These are phyloP conservation scores for Daldinia loculata DNA, from an alignment of 495 filamentous ascomycete genomes.

Conservation along the genomic window DNA sequence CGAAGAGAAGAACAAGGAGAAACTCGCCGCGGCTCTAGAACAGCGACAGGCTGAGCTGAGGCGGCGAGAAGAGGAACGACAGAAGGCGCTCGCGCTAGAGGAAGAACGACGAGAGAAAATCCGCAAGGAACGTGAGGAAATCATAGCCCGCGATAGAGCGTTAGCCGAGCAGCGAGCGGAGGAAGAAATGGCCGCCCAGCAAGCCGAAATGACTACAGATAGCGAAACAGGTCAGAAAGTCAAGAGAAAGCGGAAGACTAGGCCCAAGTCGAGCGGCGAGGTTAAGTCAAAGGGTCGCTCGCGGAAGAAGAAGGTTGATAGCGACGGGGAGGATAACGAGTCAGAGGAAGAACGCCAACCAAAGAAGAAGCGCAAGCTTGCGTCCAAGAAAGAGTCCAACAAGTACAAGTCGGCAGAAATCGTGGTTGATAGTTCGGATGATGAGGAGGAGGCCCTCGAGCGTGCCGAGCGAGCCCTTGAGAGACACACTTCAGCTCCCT, in stretches of 20 bases:
- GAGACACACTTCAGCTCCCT: conserved; percentile 37
- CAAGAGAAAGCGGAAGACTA: conserved; percentile 71
- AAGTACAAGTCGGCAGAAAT: conserved; percentile 86
- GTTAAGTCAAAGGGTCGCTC: conserved; percentile 52
- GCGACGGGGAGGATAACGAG: conserved; percentile 62
- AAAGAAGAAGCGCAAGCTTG: conserved; percentile 69
- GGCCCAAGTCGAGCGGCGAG: conserved; percentile 56
- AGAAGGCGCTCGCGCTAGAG: conserved; percentile 69
- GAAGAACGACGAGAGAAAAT: conserved; percentile 78
- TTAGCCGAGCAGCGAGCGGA: conserved; percentile 73
- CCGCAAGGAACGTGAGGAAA: conserved; percentile 79
- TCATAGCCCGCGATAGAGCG: conserved; percentile 77
- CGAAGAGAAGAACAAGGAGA: conserved; percentile 89
- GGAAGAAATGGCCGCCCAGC: conserved; percentile 73
- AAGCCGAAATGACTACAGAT: conserved; percentile 78
- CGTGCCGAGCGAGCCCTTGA: conserved; percentile 52
- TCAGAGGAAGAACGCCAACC: conserved; percentile 57
- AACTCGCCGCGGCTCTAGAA: conserved; percentile 77
- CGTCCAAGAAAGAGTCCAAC: conserved; percentile 60
- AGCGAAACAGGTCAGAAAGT: conserved; percentile 78
- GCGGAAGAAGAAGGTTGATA: conserved; percentile 72
- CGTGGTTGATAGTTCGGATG: conserved; percentile 72
- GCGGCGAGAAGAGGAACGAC: conserved; percentile 74
- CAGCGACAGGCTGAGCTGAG: conserved; percentile 78
- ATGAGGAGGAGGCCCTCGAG: conserved; percentile 55